Base-by-base conservation (phyloP, 352 stramenopile species). In the Thalassiosira ordinaria region DNA sequence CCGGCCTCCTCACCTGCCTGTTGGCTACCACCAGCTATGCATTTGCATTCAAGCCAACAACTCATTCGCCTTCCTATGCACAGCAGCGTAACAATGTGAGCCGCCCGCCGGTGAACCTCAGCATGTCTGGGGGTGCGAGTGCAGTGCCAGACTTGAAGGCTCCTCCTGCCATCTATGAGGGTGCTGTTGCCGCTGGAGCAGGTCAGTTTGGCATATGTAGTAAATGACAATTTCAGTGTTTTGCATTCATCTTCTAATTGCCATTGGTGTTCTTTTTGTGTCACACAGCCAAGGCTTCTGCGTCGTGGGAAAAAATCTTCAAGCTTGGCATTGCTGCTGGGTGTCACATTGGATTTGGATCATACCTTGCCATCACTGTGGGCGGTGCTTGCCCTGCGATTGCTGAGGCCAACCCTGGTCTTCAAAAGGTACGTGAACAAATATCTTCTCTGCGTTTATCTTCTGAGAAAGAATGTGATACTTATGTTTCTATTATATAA, bases 331-430 rank as follows among this genome's bases (percentile, higher is more conserved):
- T 95, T 53, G 89, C 93, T 71, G 86, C 88, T 53, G 92, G 92
- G 60, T 87, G 75, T 68, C 91, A 96, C 61, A 95, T 96, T 85
- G 92, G 77, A 20, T 95, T 96, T 74, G 92, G 92, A 31, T 90
- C 85, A 13, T 94, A 94, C 57, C 84, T 96, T 35, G 89, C 91
- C 4, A 87, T 95, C 39, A 91, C 84, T 44, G 87, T 95, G 35
- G 91, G 91, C 26, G 92, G 89, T 56, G 89, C 89, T 46, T 94
- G 87, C 68, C 88, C 88, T 11, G 82, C 82, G 26, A 82, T 95
- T 55, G 84, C 89, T 11, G 80, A 86, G 26, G 31, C 84, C 27
- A 96, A 96, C 71, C 92, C 92, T 66, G 92, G 92, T 51, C 82
- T 96, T 57, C 90, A 95, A 70, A 96, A 95, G 85, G 86, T 94